A percentile compares a stretch with the other conserved stretches of the same genome.
Evolutionary conservation across 306 rosid species (phyloP).

Genomic region (Fagus sylvatica): DNA sequence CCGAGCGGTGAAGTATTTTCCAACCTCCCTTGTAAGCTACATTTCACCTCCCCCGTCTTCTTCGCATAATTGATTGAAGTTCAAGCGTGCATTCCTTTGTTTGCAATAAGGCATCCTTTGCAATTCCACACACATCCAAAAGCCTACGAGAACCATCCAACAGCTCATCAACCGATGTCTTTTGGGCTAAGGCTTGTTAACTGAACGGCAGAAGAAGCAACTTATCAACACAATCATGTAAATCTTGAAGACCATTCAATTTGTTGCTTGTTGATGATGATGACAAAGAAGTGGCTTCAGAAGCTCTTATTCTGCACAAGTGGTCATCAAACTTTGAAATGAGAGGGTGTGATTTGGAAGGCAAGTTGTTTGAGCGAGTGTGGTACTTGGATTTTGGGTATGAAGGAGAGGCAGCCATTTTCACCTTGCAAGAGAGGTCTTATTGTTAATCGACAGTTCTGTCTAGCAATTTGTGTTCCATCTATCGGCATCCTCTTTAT

Average conservation of each 20-base stretch:
- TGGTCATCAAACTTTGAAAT: slow-evolving; percentile 32
- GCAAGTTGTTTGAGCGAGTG: slow-evolving; percentile 44
- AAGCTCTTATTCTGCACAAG: slow-evolving; percentile 27
- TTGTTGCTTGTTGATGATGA: slow-evolving; percentile 19
- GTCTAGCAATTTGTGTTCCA: slow-evolving; percentile 23
- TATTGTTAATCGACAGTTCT: slow-evolving; percentile 21
- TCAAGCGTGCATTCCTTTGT: slow-evolving; percentile 35
- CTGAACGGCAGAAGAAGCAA: slow-evolving; percentile 36
- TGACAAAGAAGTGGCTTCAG: slow-evolving; percentile 23
- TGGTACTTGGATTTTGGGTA: slow-evolving; percentile 32
- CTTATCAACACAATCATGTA: slow-evolving; percentile 33
- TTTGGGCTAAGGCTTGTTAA: slow-evolving; percentile 31
- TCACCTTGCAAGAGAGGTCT: slow-evolving; percentile 14
- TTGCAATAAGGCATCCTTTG: slow-evolving; percentile 38
- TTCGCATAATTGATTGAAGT: slow-evolving; percentile 38
- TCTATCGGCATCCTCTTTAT: slow-evolving; percentile 16
- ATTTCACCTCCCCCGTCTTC: slow-evolving; percentile 29
- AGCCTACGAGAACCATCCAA: slow-evolving; percentile 42
- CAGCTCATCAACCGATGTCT: slow-evolving; percentile 38
- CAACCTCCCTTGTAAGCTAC: slow-evolving; percentile 26
- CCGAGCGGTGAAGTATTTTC: slow-evolving; percentile 35
- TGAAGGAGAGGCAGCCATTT: slow-evolving; percentile 36
- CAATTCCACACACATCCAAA: slow-evolving; percentile 35
- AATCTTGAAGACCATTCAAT: slow-evolving; percentile 31
- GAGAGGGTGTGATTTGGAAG: slow-evolving; percentile 39